Evolutionary conservation across 768 basidiomycete genomes (phyloP).

Genomic region (Gymnopilus junonius): DNA sequence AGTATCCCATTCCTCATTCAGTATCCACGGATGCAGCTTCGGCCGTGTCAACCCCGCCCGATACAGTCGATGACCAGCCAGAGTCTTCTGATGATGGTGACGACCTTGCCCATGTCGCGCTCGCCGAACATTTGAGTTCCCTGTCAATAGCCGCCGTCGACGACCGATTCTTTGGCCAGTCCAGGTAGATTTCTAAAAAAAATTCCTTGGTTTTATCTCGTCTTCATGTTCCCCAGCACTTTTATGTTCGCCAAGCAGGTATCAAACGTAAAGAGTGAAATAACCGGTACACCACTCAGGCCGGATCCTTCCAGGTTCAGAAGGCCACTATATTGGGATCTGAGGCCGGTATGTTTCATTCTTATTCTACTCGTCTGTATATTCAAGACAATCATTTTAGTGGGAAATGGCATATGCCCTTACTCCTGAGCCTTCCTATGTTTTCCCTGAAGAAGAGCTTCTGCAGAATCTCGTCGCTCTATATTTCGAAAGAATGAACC

Average conservation of each 20-base stretch:
- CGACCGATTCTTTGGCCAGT: slow-evolving; percentile 46
- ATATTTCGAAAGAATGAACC: slow-evolving; percentile 62
- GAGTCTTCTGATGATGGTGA: slow-evolving; percentile 28
- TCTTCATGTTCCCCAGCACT: slow-evolving; percentile 31
- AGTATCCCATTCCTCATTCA: slow-evolving; percentile 18
- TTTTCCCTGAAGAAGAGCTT: slow-evolving; percentile 56
- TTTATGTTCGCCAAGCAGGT: slow-evolving; percentile 48
- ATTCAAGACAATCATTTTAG: slow-evolving; percentile 21
- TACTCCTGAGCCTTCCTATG: slow-evolving; percentile 31
- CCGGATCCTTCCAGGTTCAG: slow-evolving; percentile 23
- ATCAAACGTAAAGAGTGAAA: slow-evolving; percentile 45
- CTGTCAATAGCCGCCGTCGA: slow-evolving; percentile 34
- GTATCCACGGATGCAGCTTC: slow-evolving; percentile 7
- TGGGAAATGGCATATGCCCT: slow-evolving; percentile 39
- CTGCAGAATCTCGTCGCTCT: slow-evolving; percentile 51
- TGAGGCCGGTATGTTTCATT: slow-evolving; percentile 28
- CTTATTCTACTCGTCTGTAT: not conserved
- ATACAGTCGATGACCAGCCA: slow-evolving; percentile 16
- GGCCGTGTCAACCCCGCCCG: slow-evolving; percentile 14
- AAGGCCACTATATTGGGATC: slow-evolving; percentile 33
- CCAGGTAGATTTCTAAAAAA: slow-evolving; percentile 31
- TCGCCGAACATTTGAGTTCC: slow-evolving; percentile 34
- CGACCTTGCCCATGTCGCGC: slow-evolving; percentile 36
- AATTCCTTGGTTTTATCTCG: not conserved
- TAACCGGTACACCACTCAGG: slow-evolving; percentile 26